Evolutionary conservation across 805 yeast genomes (phyloP).

Genomic region (Nakazawaea anatomiae): DNA sequence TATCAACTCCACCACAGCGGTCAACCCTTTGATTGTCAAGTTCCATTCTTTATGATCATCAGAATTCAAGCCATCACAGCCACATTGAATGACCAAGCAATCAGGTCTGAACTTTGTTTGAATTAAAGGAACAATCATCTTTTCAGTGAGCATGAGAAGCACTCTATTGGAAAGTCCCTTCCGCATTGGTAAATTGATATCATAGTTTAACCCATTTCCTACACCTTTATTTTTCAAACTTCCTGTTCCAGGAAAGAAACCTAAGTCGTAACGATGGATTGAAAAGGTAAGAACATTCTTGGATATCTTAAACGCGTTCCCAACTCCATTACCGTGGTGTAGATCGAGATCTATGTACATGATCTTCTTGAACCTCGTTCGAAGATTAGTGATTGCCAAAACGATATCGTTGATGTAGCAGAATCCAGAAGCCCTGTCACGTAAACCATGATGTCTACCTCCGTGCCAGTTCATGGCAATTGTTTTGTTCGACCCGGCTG

Average conservation of each 20-base stretch:
- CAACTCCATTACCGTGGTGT: slow-evolving; percentile 82
- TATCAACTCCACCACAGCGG: slow-evolving; percentile 23
- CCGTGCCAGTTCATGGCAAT: slow-evolving; percentile 72
- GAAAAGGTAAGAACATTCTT: slow-evolving; percentile 56
- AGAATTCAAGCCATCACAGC: slow-evolving; percentile 67
- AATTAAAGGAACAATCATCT: slow-evolving; percentile 37
- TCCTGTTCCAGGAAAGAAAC: slow-evolving; percentile 76
- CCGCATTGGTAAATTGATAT: slow-evolving; percentile 49
- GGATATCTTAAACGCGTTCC: slow-evolving; percentile 52
- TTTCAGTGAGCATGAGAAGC: slow-evolving; percentile 29
- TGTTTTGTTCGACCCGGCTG: slow-evolving; percentile 4
- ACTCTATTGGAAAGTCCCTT: slow-evolving; percentile 49
- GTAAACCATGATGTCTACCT: slow-evolving; percentile 67
- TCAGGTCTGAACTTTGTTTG: slow-evolving; percentile 36
- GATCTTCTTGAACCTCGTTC: slow-evolving; percentile 39
- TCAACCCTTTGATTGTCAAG: slow-evolving; percentile 45
- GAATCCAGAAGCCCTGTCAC: slow-evolving; percentile 56
- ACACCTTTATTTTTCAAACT: slow-evolving; percentile 26
- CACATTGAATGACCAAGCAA: slow-evolving; percentile 59
- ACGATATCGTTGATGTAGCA: slow-evolving; percentile 71
- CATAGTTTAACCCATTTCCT: slow-evolving; percentile 30
- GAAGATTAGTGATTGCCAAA: slow-evolving; percentile 43
- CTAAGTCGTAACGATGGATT: slow-evolving; percentile 56
- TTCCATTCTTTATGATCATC: slow-evolving; percentile 70
- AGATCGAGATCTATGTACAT: slow-evolving; percentile 67